A percentile compares a stretch with the other conserved stretches of the same genome.
Conservation (phyloP, 208 protist genomes). For the Vickermania spadyakhi region DNA sequence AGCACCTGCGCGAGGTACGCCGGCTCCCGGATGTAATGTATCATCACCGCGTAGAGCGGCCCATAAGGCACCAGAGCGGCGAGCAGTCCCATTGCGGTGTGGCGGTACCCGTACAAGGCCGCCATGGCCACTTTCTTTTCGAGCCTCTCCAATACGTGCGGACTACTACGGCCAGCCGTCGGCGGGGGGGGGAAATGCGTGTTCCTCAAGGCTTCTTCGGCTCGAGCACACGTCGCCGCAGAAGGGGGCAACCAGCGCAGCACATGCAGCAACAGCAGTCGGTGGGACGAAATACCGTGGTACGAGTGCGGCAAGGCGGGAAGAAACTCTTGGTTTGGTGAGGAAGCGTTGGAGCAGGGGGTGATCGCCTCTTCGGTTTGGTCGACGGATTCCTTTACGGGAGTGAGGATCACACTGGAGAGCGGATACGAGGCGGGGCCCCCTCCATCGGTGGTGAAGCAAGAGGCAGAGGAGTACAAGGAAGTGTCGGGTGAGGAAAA, state of each 20-base stretch:
- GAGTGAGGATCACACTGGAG: too few relatives aligned
- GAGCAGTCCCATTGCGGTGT: constrained; percentile 29
- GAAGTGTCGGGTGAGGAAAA: too few relatives aligned
- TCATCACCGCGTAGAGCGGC: constrained; percentile 30
- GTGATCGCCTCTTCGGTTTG: too few relatives aligned
- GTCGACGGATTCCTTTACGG: too few relatives aligned
- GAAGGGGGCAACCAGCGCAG: constrained; percentile 56
- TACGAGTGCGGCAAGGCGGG: too few relatives aligned
- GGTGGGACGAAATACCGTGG: background rate
- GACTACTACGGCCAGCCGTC: too few relatives aligned
- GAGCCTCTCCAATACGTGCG: constrained; percentile 6
- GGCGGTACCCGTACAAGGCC: constrained; percentile 37
- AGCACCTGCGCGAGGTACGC: constrained; percentile 18
- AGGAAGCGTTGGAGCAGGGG: too few relatives aligned
- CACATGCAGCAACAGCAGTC: constrained; percentile 51
- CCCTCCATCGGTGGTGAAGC: too few relatives aligned
- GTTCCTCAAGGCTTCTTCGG: background rate
- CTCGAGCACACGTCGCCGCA: background rate
- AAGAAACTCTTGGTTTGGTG: too few relatives aligned
- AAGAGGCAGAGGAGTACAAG: too few relatives aligned
- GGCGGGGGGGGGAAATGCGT: constrained; percentile 5
- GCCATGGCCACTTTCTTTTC: constrained; percentile 67
- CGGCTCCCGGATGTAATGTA: constrained; percentile 25
- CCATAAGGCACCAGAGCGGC: constrained; percentile 21
- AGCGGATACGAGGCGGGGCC: too few relatives aligned